Evolutionary conservation across 1,284 basidiomycete species (phyloP), one percentile per base, ranked within the genome.

Genomic region (Wolfiporia cocos): DNA sequence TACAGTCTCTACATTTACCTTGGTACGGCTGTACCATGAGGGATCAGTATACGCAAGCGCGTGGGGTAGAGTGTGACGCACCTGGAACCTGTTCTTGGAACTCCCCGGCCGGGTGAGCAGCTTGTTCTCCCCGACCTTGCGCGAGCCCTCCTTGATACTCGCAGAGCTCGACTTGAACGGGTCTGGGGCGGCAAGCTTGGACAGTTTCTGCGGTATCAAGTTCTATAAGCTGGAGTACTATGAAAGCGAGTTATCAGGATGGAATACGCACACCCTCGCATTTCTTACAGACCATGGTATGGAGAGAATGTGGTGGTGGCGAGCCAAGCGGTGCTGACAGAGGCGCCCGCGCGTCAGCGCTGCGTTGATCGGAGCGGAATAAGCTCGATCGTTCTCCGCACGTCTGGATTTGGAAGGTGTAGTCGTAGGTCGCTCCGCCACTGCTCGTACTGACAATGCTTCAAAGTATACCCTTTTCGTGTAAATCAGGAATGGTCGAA

Each of bases 1-100:
- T 88, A 59, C 87, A 91, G 54, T 86, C 85, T 61, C 82, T 88
- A 60, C 88, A 91, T 60, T 86, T 88, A 37, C 74, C 73, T 64
- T 84, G 78, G 63, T 91, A 90, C 28, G 86, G 86, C 83, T 86
- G 57, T 47, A 41, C 32, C n/a, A 29, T 22, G 15, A 24, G 12
- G 17, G n/a, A 22, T 44, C 44, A 52, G 47, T 36, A 3, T 24
- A 12, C 41, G 28, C 23, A 24, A 39, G 54, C 47, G 20, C 44
- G 37, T 41, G 35, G 19, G 33, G 28, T n/a, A 49, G 35, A 44
- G 41, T 49, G 47, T 26, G 37, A 61, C 74, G 48, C 60, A 77
- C 81, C 70, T 83, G 81, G 63, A 77, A 86, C 54, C 81, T 72
- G 54, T 78, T 84, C 70, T 76, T 86, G 41, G 82, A 81, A 52